These are phyloP conservation scores for Verticillium klebahnii DNA, from an alignment of 2,329 filamentous ascomycete species.

Conservation along the genomic window DNA sequence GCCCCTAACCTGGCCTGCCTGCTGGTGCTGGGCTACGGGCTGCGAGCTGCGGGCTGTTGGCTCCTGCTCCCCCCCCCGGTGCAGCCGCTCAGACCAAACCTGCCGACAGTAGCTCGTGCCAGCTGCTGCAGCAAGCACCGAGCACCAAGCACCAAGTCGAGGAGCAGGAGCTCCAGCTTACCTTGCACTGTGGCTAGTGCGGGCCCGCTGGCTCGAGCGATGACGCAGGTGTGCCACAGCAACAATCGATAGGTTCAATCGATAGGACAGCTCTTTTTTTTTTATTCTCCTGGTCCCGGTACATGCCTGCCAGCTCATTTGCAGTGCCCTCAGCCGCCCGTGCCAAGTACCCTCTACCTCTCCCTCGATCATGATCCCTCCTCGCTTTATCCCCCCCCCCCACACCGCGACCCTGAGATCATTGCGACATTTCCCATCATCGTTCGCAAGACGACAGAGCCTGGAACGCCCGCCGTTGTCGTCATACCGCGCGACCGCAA, in stretches of 20 bases:
- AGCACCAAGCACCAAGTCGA: background rate
- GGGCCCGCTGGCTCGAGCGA: conserved; percentile 8
- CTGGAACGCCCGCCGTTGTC: background rate
- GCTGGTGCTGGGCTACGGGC: background rate
- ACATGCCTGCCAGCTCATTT: background rate
- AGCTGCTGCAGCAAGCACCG: background rate
- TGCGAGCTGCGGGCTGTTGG: background rate
- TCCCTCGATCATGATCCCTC: background rate
- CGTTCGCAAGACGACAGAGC: background rate
- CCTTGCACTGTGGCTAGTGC: conserved; percentile 13
- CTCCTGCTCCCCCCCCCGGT: background rate
- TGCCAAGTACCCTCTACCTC: conserved; percentile 4
- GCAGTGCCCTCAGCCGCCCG: background rate
- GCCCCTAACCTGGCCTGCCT: background rate
- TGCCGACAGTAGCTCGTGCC: background rate
- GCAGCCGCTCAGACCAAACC: background rate
- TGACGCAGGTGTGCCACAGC: conserved; percentile 15
- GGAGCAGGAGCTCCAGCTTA: conserved; percentile 1
- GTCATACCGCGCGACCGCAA: background rate
- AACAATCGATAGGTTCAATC: conserved; percentile 12
- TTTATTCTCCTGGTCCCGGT: background rate
- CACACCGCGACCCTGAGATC: conserved; percentile 4
- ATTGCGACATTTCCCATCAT: conserved; percentile 3
- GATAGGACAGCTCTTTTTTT: background rate
- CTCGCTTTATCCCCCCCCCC: background rate